phyloP scores from a whole-genome alignment of 331 rosid genomes.

The Ulmus americana region DNA sequence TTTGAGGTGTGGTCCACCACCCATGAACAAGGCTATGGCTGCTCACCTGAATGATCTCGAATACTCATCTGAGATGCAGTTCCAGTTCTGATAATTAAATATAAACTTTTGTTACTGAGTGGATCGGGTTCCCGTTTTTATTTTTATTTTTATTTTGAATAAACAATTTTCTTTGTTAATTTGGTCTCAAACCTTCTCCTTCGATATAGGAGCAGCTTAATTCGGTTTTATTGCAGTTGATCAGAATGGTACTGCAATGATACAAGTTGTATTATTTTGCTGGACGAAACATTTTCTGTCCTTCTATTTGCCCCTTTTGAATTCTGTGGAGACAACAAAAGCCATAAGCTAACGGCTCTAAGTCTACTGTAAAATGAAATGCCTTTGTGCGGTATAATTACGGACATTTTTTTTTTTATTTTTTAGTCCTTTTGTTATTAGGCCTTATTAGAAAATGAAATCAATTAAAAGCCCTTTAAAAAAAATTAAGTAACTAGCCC shows the following conservation, averaged over 20 bases:
- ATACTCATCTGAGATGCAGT: constrained; percentile 70
- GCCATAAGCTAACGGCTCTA: too few species aligned
- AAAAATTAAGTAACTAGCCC: too few species aligned
- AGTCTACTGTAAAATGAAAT: too few species aligned
- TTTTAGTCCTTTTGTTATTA: too few species aligned
- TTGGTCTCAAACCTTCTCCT: background rate
- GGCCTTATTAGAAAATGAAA: too few species aligned
- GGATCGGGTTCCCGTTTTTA: background rate
- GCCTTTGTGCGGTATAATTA: too few species aligned
- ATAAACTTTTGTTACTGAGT: background rate
- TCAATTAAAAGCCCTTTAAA: too few species aligned
- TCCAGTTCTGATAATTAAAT: constrained; percentile 63
- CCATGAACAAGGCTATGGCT: constrained; percentile 97
- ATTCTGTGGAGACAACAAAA: too few species aligned
- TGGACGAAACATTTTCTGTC: too few species aligned
- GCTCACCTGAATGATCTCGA: constrained; percentile 72
- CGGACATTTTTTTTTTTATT: too few species aligned
- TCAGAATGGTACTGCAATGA: background rate
- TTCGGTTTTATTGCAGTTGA: background rate
- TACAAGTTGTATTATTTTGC: too few species aligned
- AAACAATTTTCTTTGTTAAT: background rate
- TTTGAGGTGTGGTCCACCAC: constrained; percentile 94
- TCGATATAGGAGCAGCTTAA: background rate
- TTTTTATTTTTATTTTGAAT: background rate
- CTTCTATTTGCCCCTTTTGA: too few species aligned